These are phyloP conservation scores for Purpureocillium lavendulum DNA, from an alignment of 2,329 filamentous ascomycete genomes.

Conservation along the genomic window DNA sequence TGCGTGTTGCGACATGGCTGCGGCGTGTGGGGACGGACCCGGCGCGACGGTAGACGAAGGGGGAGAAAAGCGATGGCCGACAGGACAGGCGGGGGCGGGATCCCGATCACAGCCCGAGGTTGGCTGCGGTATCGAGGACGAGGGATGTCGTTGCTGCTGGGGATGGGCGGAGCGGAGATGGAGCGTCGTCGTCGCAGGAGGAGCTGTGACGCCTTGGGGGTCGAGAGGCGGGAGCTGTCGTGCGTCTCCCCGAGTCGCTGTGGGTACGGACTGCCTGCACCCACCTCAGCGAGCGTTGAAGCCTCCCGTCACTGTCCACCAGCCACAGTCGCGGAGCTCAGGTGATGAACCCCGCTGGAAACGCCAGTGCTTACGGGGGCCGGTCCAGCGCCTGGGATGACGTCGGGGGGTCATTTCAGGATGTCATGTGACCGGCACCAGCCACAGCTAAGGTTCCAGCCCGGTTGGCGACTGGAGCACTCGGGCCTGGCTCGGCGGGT, in stretches of 20 bases:
- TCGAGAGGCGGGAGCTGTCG: not conserved
- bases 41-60: constrained; percentile 15
- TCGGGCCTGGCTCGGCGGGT: too few relatives aligned
- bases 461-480: not conserved
- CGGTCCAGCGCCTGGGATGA: too few relatives aligned
- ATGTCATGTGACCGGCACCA: constrained; percentile 21
- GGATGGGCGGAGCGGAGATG: constrained; percentile 7
- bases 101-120: constrained; percentile 1
- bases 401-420: not conserved
- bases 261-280: too few relatives aligned
- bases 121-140: not conserved
- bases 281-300: too few relatives aligned
- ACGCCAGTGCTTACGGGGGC: too few relatives aligned
- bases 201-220: constrained; percentile 20
- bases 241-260: not conserved
- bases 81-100: not conserved
- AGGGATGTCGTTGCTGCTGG: constrained; percentile 3
- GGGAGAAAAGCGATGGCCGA: constrained; percentile 5
- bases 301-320: too few relatives aligned
- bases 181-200: constrained; percentile 3
- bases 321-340: not conserved
- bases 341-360: too few relatives aligned
- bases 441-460: constrained; percentile 16
- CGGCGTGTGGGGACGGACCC: constrained; percentile 11
- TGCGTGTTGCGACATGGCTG: constrained; percentile 88